phyloP scores from a whole-genome alignment of 2,329 filamentous ascomycete genomes.

The Colletotrichum lindemuthianum region DNA sequence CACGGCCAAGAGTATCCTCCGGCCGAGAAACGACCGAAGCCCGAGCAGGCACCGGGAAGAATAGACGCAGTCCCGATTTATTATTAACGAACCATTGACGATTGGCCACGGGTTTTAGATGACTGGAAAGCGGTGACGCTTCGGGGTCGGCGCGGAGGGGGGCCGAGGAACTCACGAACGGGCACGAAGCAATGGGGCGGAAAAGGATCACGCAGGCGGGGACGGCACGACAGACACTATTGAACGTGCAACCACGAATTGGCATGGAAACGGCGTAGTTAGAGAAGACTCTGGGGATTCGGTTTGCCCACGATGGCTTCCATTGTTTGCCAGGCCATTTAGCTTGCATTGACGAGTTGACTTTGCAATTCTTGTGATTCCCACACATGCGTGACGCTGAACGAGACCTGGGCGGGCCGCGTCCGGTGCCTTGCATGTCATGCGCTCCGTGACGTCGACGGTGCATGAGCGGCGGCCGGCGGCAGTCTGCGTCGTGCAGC shows the following conservation, averaged over 20 bases:
- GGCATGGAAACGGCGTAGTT: slow-evolving; percentile 34
- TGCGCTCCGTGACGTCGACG: not conserved
- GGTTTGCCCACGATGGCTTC: slow-evolving; percentile 3
- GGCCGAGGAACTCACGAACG: slow-evolving; percentile 18
- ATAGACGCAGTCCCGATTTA: not conserved
- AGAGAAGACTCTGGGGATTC: slow-evolving; percentile 15
- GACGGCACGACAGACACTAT: slow-evolving; percentile 22
- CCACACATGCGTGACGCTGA: no score
- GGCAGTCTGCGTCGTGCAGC: not conserved
- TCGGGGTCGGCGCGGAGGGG: slow-evolving; percentile 2
- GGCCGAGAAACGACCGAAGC: slow-evolving; percentile 28
- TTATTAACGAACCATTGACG: slow-evolving; percentile 1
- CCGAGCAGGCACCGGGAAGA: slow-evolving; percentile 16
- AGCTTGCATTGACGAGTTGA: no score
- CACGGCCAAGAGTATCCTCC: slow-evolving; percentile 33
- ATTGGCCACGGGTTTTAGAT: slow-evolving; percentile 10
- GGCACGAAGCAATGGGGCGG: slow-evolving; percentile 13
- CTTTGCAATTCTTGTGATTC: no score
- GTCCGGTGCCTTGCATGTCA: slow-evolving; percentile 9
- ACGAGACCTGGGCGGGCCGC: no score
- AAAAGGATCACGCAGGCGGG: slow-evolving; percentile 28
- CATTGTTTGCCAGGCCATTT: no score
- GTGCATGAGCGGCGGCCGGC: not conserved
- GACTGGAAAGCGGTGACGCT: slow-evolving; percentile 1
- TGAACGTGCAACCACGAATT: slow-evolving; percentile 32